Base-by-base conservation (phyloP, 2,329 filamentous ascomycete species). In the Gaeumannomyces sp. region DNA sequence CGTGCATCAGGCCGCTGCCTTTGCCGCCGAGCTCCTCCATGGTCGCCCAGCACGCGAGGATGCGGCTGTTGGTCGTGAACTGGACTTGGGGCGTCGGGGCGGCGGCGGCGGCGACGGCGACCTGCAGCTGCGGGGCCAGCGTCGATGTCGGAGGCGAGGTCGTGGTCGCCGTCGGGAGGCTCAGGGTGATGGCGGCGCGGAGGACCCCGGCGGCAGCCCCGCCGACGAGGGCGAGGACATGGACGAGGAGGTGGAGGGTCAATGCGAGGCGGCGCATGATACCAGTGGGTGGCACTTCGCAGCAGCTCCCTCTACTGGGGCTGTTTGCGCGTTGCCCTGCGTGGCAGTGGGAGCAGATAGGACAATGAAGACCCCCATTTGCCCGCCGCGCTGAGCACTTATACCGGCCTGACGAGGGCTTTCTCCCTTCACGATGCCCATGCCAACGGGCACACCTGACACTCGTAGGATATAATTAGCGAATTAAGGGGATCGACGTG, bases 221-320 rank as follows among this genome's bases (percentile, higher is more conserved):
- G 45, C 19, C 22, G 22, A n/a, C 22, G 19, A 53, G 22, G 45
- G 22, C 19, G 19, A 53, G 45, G 5, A 53, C 19, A n/a, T 53
- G 22, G 35, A 38, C 4, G 35, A 38, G 35, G 45, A 53, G 45
- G 2, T 22, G 45, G 45, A 53, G 5, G 19, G 45, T 53, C 45
- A n/a, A 53, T 53, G 45, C 45, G 45, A 53, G 45, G 45, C 45
- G 45, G 45, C 45, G 45, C 45, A 53, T 53, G 45, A n/a, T 53
- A n/a, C 45, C 45, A 22, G 45, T 53, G 45, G 22, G 10, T 53
- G 45, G 45, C 19, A 53, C 22, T 53, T n/a, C 10, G 22, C 45
- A 53, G 45, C 45, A 53, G 45, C 45, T 53, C 45, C 45, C 45
- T 53, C 45, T n/a, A 1, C 1, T 4, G 6, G 45, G 19, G 8